phyloP scores from a whole-genome alignment of 495 filamentous ascomycete genomes.

The Penicillium paradoxum region DNA sequence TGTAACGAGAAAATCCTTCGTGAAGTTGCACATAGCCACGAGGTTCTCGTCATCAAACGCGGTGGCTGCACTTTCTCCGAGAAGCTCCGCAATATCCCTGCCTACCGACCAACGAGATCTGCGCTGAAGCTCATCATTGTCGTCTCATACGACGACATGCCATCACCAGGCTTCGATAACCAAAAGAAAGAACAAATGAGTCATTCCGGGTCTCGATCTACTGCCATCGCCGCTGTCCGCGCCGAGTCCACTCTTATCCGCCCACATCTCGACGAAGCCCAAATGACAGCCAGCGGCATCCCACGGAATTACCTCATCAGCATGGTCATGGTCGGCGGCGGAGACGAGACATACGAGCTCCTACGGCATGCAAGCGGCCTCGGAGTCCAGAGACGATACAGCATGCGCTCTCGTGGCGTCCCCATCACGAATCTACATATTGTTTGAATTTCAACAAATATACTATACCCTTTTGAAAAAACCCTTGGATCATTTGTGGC shows the following conservation, averaged over 20 bases:
- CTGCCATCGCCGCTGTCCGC: constrained; percentile 36
- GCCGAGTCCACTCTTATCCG: constrained; percentile 49
- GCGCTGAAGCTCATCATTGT: constrained; percentile 77
- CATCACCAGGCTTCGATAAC: background rate
- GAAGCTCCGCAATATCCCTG: constrained; percentile 80
- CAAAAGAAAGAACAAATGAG: background rate
- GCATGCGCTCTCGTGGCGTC: constrained; percentile 74
- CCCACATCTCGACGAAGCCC: constrained; percentile 72
- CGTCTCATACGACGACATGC: constrained; percentile 57
- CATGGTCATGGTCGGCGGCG: constrained; percentile 82
- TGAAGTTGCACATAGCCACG: constrained; percentile 56
- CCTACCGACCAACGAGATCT: constrained; percentile 54
- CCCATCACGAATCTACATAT: constrained; percentile 77
- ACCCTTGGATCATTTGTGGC: background rate
- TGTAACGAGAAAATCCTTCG: constrained; percentile 61
- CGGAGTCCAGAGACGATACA: constrained; percentile 72
- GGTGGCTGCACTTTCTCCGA: constrained; percentile 80
- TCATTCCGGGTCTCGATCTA: background rate
- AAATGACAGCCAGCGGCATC: constrained; percentile 67
- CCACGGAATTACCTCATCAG: constrained; percentile 67
- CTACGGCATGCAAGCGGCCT: constrained; percentile 56
- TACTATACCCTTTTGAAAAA: constrained; percentile 2
- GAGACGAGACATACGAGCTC: constrained; percentile 60
- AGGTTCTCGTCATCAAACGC: constrained; percentile 77
- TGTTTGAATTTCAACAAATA: constrained; percentile 35